Conservation (phyloP, 2,329 filamentous ascomycete genomes). For the Colletotrichum sp. region DNA sequence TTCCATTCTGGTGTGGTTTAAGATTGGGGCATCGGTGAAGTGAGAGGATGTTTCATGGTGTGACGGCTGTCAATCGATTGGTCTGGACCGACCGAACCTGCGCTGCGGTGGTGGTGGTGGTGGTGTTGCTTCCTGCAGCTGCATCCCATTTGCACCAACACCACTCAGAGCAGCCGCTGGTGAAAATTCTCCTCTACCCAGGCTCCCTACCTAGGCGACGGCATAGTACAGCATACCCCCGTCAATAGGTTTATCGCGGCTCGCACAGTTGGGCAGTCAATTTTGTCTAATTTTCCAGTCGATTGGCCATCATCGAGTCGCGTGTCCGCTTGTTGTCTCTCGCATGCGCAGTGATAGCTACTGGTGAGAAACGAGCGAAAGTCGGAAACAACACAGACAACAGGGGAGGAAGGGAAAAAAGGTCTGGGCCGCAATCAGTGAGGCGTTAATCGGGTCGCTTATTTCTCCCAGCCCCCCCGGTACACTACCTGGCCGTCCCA, state of each 20-base stretch:
- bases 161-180: neutral
- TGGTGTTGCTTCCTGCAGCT: neutral
- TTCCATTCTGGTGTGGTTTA: neutral
- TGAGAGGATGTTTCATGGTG: neutral
- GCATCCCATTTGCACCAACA: neutral
- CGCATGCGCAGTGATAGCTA: neutral
- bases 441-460: constrained; percentile 15
- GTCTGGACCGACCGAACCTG: neutral
- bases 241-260: neutral
- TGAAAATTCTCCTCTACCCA: constrained; percentile 1
- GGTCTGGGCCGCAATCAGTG: neutral
- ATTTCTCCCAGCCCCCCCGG: neutral
- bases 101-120: neutral
- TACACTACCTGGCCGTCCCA: neutral
- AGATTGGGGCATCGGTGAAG: neutral
- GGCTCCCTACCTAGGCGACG: neutral
- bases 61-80: neutral
- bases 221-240: neutral
- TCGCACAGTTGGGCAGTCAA: neutral
- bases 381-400: neutral
- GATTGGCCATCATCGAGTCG: neutral
- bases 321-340: neutral
- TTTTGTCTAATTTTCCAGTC: neutral
- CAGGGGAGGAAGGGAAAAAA: neutral
- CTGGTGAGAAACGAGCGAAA: neutral